A percentile compares a stretch with the other conserved stretches of the same genome.
These are phyloP conservation scores for Penicillium roqueforti DNA, from an alignment of 495 filamentous ascomycete genomes.

Conservation along the genomic window DNA sequence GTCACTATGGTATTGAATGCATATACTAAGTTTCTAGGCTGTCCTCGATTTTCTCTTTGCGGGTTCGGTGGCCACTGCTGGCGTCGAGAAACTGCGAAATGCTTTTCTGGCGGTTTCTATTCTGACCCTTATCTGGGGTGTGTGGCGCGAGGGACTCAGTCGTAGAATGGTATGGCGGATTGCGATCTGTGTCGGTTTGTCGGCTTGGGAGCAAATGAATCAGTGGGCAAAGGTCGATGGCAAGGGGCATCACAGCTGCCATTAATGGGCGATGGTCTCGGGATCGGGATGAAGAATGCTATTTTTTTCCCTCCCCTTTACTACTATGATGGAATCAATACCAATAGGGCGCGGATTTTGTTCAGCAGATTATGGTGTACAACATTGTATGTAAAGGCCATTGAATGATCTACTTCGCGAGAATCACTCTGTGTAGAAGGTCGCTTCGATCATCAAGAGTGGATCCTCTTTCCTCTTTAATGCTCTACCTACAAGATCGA, in stretches of 20 bases:
- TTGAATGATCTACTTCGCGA: neutral
- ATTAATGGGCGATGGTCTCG: neutral
- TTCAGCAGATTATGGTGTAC: neutral
- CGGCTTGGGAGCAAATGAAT: neutral
- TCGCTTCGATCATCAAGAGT: too few species aligned
- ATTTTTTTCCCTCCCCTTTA: neutral
- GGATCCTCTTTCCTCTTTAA: too few species aligned
- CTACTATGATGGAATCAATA: neutral
- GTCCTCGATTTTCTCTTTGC: neutral
- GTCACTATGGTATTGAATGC: neutral
- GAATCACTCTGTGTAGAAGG: too few species aligned
- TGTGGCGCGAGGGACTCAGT: neutral
- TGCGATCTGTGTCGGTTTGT: neutral
- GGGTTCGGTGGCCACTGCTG: neutral
- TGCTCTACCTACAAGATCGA: too few species aligned
- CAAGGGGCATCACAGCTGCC: neutral
- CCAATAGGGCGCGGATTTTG: neutral
- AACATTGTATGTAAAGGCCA: neutral
- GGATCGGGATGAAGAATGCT: neutral
- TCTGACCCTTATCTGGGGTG: neutral
- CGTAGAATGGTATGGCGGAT: neutral
- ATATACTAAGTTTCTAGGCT: neutral
- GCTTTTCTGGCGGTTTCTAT: neutral
- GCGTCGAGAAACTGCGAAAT: neutral
- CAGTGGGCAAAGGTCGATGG: neutral